Percentiles rank a stretch among this genome's conserved stretches.
Evolutionary conservation across 169 alveolate genomes (phyloP).

Genomic region (Eimeria praecox): DNA sequence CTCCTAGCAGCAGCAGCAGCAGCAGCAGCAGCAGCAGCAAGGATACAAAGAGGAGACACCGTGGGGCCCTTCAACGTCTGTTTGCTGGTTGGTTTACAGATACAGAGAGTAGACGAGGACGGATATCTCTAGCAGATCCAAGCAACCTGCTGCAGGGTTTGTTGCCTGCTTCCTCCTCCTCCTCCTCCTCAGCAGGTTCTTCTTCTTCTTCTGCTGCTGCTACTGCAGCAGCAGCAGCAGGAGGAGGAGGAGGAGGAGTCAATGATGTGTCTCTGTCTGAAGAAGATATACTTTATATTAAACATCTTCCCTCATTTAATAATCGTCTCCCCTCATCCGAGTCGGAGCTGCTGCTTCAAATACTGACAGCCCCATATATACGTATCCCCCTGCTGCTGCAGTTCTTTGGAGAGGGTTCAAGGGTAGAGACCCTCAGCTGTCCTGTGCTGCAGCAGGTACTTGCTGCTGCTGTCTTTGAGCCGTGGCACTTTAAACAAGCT

Average conservation of each 20-base stretch:
- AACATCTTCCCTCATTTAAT: conserved; percentile 81
- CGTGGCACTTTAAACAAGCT: conserved; percentile 71
- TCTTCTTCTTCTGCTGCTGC: too few relatives aligned
- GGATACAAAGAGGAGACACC: background rate
- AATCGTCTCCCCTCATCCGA: conserved; percentile 80
- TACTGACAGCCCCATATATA: conserved; percentile 85
- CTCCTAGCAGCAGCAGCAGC: conserved; percentile 14
- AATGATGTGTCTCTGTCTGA: background rate
- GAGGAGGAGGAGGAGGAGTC: background rate
- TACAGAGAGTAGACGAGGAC: conserved; percentile 48
- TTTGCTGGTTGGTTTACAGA: background rate
- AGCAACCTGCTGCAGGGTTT: conserved; percentile 49
- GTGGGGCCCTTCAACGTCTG: conserved; percentile 1
- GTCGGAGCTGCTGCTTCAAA: conserved; percentile 84
- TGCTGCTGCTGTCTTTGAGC: conserved; percentile 83
- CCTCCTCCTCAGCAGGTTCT: too few relatives aligned
- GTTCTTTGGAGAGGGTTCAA: conserved; percentile 83
- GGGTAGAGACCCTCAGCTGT: conserved; percentile 81
- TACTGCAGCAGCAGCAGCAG: conserved; percentile 46
- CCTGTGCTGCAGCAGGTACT: conserved; percentile 83
- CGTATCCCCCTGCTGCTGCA: conserved; percentile 86
- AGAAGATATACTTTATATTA: conserved; percentile 84
- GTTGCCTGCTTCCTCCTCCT: too few relatives aligned
- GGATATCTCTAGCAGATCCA: conserved; percentile 69
- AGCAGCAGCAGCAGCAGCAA: conserved; percentile 42